Conservation (phyloP, 768 basidiomycete genomes). For the Tricholomella constricta region DNA sequence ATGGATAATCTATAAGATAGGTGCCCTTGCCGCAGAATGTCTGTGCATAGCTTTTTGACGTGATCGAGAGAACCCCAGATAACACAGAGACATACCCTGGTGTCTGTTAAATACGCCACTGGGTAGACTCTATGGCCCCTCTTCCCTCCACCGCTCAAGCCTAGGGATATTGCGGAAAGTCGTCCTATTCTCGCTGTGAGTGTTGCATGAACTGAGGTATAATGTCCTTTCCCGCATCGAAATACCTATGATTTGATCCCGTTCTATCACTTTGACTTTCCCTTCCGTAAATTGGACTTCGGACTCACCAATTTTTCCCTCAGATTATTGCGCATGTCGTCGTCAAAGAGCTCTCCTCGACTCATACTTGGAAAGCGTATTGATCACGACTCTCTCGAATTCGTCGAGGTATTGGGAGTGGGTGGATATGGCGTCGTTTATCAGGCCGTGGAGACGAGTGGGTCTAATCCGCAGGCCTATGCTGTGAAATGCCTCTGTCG, state of each 20-base stretch:
- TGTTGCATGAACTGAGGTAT: no score
- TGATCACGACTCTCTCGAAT: constrained; percentile 79
- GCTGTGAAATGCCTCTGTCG: constrained; percentile 92
- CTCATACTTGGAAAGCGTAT: constrained; percentile 77
- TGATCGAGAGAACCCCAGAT: not conserved
- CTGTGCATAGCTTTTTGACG: not conserved
- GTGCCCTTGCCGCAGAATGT: not conserved
- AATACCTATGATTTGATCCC: no score
- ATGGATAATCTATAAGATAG: not conserved
- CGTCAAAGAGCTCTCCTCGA: constrained; percentile 25
- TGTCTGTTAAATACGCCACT: not conserved
- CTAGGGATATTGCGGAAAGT: not conserved
- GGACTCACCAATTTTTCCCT: constrained; percentile 6
- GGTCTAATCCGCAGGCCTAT: constrained; percentile 56
- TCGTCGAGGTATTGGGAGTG: constrained; percentile 84
- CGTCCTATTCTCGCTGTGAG: constrained; percentile 5
- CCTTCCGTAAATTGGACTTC: not conserved
- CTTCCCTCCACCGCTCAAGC: not conserved
- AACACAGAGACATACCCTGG: not conserved
- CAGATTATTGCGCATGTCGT: constrained; percentile 14
- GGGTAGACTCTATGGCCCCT: not conserved
- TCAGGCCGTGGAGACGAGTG: constrained; percentile 69
- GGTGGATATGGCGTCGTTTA: constrained; percentile 98
- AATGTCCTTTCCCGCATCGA: no score
- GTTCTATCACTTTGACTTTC: no score